These are phyloP conservation scores for Pleoardoris graminearum DNA, from an alignment of 2,329 filamentous ascomycete species.

Conservation along the genomic window DNA sequence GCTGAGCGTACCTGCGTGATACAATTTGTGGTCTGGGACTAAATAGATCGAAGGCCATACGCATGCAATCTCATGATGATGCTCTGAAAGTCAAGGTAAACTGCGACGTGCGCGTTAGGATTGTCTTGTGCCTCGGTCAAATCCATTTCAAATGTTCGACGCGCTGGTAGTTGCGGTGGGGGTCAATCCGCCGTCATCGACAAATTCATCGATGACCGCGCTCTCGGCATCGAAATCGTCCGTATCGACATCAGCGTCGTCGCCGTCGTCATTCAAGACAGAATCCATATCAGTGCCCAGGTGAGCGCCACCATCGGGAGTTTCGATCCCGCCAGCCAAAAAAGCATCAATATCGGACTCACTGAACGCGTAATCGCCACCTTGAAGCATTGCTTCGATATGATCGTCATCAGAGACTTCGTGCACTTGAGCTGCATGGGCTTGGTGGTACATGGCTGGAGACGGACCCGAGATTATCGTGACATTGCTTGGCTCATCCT, in stretches of 20 bases:
- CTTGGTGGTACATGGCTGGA: not conserved
- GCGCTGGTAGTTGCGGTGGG: slow-evolving; percentile 19
- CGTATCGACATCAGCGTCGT: slow-evolving; percentile 32
- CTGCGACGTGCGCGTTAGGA: not conserved
- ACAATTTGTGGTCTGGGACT: not conserved
- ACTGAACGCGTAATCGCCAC: not conserved
- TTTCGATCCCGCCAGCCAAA: slow-evolving; percentile 8
- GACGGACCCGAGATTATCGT: slow-evolving; percentile 32
- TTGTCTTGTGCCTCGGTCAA: not conserved
- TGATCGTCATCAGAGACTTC: not conserved
- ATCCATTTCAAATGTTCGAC: slow-evolving; percentile 1
- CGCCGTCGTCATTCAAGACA: slow-evolving; percentile 25
- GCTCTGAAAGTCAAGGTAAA: not conserved
- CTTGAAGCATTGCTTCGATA: not conserved
- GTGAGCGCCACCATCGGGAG: not conserved
- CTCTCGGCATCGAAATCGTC: slow-evolving; percentile 33
- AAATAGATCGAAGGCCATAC: no score
- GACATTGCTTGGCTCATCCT: slow-evolving; percentile 35
- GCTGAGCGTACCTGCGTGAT: not conserved
- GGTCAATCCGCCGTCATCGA: slow-evolving; percentile 25
- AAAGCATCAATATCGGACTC: not conserved
- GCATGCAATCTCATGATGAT: not conserved
- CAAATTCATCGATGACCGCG: slow-evolving; percentile 30
- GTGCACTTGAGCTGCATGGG: not conserved
- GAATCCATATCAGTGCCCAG: slow-evolving; percentile 10